phyloP scores from a whole-genome alignment of 1,139 yeast genomes.

The Spathaspora sp. region DNA sequence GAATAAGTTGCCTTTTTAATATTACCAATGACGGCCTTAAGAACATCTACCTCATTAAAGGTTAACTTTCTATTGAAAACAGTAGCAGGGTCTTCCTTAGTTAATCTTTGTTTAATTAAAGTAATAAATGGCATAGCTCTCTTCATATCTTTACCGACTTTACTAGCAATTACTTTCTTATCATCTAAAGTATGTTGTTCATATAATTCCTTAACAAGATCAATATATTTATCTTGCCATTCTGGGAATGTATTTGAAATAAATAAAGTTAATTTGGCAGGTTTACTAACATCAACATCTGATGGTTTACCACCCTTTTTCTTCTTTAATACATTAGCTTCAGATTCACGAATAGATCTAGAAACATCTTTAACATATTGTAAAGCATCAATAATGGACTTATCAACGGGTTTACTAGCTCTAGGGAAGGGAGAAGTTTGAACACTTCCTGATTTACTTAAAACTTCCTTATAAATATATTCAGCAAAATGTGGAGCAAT shows the following conservation, averaged over 20 bases:
- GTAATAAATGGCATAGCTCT: constrained; percentile 98
- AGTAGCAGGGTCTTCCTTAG: constrained; percentile 62
- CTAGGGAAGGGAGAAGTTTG: constrained; percentile 82
- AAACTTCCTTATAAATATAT: constrained; percentile 78
- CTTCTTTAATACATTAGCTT: constrained; percentile 82
- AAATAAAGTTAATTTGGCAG: constrained; percentile 70
- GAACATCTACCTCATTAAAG: constrained; percentile 72
- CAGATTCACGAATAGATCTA: constrained; percentile 89
- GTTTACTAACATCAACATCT: constrained; percentile 69
- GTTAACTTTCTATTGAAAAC: constrained; percentile 87
- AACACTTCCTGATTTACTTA: constrained; percentile 60
- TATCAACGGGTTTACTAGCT: constrained; percentile 63
- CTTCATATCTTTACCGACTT: constrained; percentile 79
- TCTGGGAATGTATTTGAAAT: constrained; percentile 87
- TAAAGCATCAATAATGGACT: constrained; percentile 62
- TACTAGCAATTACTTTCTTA: constrained; percentile 57
- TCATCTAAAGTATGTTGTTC: constrained; percentile 62
- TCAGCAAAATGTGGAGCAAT: constrained; percentile 96
- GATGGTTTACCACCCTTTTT: constrained; percentile 83
- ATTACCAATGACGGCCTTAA: constrained; percentile 54
- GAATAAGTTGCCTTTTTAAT: constrained; percentile 68
- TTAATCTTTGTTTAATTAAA: constrained; percentile 74
- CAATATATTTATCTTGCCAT: constrained; percentile 92
- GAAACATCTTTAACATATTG: constrained; percentile 75
- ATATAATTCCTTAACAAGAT: constrained; percentile 76